These are phyloP conservation scores for Clavariopsis aquatica DNA, from an alignment of 495 filamentous ascomycete genomes.

Conservation along the genomic window DNA sequence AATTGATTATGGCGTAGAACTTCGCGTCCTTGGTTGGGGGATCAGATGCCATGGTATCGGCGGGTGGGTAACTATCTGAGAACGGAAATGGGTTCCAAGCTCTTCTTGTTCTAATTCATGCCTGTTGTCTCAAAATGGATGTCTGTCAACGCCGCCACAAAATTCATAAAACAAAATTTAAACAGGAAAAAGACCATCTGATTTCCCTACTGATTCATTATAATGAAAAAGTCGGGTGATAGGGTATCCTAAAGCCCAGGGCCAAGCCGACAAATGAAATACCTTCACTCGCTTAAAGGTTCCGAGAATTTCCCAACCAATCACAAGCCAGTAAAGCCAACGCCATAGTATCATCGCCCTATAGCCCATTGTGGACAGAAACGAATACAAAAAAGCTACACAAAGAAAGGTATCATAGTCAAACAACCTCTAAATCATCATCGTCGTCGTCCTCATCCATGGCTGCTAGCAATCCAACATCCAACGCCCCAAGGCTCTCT, in stretches of 20 bases:
- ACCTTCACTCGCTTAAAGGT: slow-evolving; percentile 23
- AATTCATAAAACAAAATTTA: too few species aligned
- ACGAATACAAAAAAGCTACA: background rate
- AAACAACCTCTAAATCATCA: slow-evolving; percentile 46
- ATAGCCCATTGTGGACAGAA: background rate
- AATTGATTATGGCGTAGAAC: slow-evolving; percentile 75
- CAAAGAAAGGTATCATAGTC: background rate
- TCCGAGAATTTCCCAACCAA: slow-evolving; percentile 25
- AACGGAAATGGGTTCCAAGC: too few species aligned
- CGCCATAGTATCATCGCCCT: slow-evolving; percentile 4
- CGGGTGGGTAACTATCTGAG: too few species aligned
- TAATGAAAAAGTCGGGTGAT: slow-evolving; percentile 2
- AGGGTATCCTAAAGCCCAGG: background rate
- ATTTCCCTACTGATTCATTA: background rate
- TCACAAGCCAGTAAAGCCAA: slow-evolving; percentile 5
- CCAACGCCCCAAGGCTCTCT: slow-evolving; percentile 40
- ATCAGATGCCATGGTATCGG: slow-evolving; percentile 9
- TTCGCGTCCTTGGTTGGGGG: slow-evolving; percentile 7
- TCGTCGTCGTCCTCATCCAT: slow-evolving; percentile 48
- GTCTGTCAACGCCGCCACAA: too few species aligned
- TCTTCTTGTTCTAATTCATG: too few species aligned
- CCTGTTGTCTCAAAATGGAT: too few species aligned
- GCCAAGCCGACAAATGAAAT: slow-evolving; percentile 6
- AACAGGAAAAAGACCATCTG: too few species aligned
- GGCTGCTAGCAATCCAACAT: slow-evolving; percentile 34